Conservation (phyloP, 2,329 filamentous ascomycete species). For the Trichoderma gracile region DNA sequence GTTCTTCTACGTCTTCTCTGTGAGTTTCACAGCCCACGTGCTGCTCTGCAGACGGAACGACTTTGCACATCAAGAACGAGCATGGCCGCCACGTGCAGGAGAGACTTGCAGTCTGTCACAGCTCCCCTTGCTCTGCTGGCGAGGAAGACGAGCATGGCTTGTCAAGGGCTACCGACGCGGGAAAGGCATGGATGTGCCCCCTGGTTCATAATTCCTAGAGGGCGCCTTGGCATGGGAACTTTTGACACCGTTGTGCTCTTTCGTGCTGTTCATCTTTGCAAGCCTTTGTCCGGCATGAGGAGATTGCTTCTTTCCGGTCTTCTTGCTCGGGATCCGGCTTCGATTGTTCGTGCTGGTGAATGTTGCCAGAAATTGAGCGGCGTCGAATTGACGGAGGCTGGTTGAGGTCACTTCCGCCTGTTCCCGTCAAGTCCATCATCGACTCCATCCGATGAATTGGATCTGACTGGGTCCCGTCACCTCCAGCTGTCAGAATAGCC, state of each 20-base stretch:
- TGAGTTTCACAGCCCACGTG: too few species aligned
- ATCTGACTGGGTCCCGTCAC: neutral
- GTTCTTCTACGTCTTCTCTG: too few species aligned
- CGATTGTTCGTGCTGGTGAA: too few species aligned
- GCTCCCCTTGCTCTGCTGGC: neutral
- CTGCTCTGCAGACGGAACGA: neutral
- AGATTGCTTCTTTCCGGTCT: too few species aligned
- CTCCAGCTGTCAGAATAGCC: neutral
- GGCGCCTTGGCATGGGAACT: conserved; percentile 3
- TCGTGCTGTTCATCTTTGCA: neutral
- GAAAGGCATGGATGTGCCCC: neutral
- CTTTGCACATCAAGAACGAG: neutral
- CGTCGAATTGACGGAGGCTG: too few species aligned
- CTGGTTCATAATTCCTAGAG: too few species aligned
- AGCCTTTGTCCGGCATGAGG: too few species aligned
- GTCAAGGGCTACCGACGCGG: too few species aligned
- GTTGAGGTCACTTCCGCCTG: too few species aligned
- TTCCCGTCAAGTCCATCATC: neutral
- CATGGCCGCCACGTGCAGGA: neutral
- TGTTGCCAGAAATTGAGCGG: too few species aligned
- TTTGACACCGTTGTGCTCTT: neutral
- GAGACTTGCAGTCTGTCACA: neutral
- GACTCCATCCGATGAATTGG: too few species aligned
- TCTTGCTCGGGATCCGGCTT: too few species aligned
- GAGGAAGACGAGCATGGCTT: neutral